A percentile compares a stretch with the other conserved stretches of the same genome.
Conservation (phyloP, 768 basidiomycete species). For the Nevesoporus exiguus region DNA sequence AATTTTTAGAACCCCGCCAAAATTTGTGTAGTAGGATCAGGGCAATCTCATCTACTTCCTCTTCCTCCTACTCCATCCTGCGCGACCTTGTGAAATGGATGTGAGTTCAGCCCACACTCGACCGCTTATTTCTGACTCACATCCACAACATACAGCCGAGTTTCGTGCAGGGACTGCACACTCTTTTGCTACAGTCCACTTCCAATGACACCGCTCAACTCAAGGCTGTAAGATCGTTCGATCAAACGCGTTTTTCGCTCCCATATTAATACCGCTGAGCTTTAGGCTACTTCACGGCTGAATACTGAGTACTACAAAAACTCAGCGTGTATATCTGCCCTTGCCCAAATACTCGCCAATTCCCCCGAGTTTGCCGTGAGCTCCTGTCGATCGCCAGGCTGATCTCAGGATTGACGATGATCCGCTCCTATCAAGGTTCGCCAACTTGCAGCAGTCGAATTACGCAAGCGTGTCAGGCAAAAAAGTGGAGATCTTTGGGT, state of each 20-base stretch:
- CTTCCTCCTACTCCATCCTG: slow-evolving; percentile 28
- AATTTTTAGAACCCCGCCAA: slow-evolving; percentile 55
- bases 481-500: slow-evolving; percentile 84
- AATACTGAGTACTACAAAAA: slow-evolving; percentile 94
- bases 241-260: slow-evolving; percentile 25
- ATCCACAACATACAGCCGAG: slow-evolving; percentile 43
- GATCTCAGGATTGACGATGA: slow-evolving; percentile 9
- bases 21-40: slow-evolving; percentile 37
- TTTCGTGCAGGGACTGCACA: slow-evolving; percentile 80
- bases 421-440: slow-evolving; percentile 58
- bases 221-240: slow-evolving; percentile 67
- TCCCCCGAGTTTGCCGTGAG: slow-evolving; percentile 82
- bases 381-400: slow-evolving; percentile 17
- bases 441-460: slow-evolving; percentile 94
- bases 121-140: neutral
- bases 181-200: slow-evolving; percentile 79
- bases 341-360: slow-evolving; percentile 81
- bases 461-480: slow-evolving; percentile 85
- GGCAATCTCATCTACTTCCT: slow-evolving; percentile 26
- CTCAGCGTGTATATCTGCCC: slow-evolving; percentile 84
- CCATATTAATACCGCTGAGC: slow-evolving; percentile 9
- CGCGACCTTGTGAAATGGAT: slow-evolving; percentile 28
- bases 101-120: slow-evolving; percentile 18
- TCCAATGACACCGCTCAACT: slow-evolving; percentile 81
- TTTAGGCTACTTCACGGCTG: slow-evolving; percentile 84